Base-by-base conservation (phyloP, 2,329 filamentous ascomycete species). In the Fusarium paranaense region DNA sequence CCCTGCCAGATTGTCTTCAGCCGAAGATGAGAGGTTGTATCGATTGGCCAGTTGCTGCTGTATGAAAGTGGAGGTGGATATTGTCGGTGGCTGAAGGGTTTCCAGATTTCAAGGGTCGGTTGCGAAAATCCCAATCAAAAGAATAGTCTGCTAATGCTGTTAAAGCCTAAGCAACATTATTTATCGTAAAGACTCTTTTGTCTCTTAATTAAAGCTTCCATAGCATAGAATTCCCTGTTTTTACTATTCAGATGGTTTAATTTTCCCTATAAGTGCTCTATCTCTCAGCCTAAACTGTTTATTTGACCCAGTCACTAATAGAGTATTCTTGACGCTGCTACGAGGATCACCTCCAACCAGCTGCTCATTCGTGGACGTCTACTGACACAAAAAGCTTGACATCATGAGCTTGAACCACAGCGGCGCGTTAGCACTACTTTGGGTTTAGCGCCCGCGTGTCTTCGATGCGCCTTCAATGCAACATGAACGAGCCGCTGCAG, bases 351-450 rank as follows among this genome's bases (percentile, higher is more conserved):
- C 18, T 14, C 20, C 11, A 32, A 52, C 18, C 18, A 3, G 27
- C 47, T 30, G 5, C 18, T 52, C 25, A 52, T 52, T 52, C 27
- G 27, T 32, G 6, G 4, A 52, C 10, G 27, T n/a, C 10, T 20
- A 27, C 47, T 32, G 16, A 52, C 47, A 52, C 18, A 52, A n/a
- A 52, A 52, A 52, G 47, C 56, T 57, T 57, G 54, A 37, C 54
- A 57, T 57, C 54, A 57, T 57, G 54, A 57, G 16, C 32, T 25
- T 25, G 54, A 16, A 25, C 30, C 45, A 47, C 14, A 69, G 71
- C 71, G 71, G 63, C 38, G 45, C 18, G 40, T 74, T 30, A 6
- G 27, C 11, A 62, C 40, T 74, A 35, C 38, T 74, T 71, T 5
- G 9, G 22, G 71, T 6, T 38, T 73, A 69, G 71, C 22, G 18